Evolutionary conservation across 2,329 filamentous ascomycete genomes (phyloP), one percentile per base, ranked within the genome.

Genomic region (Alternaria arbusti): DNA sequence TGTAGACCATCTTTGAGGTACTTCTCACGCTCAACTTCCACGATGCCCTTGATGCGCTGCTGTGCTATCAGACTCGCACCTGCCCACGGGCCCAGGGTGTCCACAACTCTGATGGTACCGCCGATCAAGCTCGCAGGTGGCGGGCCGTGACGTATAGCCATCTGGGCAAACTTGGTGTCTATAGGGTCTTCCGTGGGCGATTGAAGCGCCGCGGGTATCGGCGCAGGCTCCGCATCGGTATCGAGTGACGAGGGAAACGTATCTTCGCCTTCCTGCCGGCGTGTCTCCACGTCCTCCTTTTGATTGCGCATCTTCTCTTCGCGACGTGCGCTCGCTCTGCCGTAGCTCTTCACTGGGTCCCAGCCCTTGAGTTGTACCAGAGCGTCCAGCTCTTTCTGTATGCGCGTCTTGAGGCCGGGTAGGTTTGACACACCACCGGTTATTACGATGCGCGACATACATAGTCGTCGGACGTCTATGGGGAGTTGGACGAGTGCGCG

Each of bases 371-470:
- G 82, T 15, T 89, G 83, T 6, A 96, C 85, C 1, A 97, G 82
- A 1, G 82, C 80, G 5, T 86, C 85, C 1, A 98, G 81, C 71
- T 98, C 94, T 60, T 91, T 87, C 30, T 97, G 81, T 40, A 97
- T 86, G 25, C 95, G 88, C 23, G 86, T 85, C 68, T 92, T 93
- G 25, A 99, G 82, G 1, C 96, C 96, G 1, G 94, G 86, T 9
- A 97, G 89, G 25, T 87, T 87, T 6, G 93, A 89, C 51, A 91
- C 91, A 3, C 93, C 93, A 30, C 96, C 96, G 0, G 90, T 91
- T 74, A 99, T 91, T 15, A 97, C 84, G 49, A 98, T 91, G 43
- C 95, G 91, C 1, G 94, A 90, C 89, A 97, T 96, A 79, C 95
- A 97, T 5, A 90, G 82, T 1, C 91, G 90, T 23, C 96, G 89